These are phyloP conservation scores for Castanea crenata DNA, from an alignment of 306 rosid species.

Conservation along the genomic window DNA sequence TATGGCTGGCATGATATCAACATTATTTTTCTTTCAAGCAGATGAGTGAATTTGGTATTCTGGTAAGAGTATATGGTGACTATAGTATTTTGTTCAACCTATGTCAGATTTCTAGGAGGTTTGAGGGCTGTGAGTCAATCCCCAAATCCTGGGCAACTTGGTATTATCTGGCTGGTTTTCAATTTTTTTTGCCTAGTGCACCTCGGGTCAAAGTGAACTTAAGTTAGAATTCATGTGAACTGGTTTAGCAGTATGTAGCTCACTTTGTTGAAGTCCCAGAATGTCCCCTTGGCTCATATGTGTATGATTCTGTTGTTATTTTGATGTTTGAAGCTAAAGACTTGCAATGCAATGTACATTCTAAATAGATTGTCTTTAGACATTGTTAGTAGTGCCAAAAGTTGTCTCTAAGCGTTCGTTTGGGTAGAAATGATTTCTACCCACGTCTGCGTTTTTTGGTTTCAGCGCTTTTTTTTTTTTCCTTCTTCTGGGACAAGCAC, in stretches of 20 bases:
- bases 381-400: conserved; percentile 3
- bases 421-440: too few species aligned
- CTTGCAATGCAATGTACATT: neutral
- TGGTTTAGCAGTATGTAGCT: conserved; percentile 6
- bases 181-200: neutral
- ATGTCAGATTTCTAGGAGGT: neutral
- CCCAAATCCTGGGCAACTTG: neutral
- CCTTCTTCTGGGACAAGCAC: too few species aligned
- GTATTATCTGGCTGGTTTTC: neutral
- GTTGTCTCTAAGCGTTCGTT: neutral
- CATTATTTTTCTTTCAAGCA: neutral
- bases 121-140: neutral
- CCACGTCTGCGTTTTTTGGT: too few species aligned
- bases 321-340: neutral
- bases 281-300: neutral
- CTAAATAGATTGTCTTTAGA: neutral
- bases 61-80: neutral
- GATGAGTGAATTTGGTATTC: neutral
- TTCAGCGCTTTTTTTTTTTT: too few species aligned
- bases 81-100: neutral
- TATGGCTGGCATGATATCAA: neutral
- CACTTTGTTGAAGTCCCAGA: neutral
- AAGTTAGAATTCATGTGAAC: neutral
- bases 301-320: conserved; percentile 1
- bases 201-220: neutral